phyloP scores from a whole-genome alignment of 768 basidiomycete genomes.

The Coprinopsis strossmayeri region DNA sequence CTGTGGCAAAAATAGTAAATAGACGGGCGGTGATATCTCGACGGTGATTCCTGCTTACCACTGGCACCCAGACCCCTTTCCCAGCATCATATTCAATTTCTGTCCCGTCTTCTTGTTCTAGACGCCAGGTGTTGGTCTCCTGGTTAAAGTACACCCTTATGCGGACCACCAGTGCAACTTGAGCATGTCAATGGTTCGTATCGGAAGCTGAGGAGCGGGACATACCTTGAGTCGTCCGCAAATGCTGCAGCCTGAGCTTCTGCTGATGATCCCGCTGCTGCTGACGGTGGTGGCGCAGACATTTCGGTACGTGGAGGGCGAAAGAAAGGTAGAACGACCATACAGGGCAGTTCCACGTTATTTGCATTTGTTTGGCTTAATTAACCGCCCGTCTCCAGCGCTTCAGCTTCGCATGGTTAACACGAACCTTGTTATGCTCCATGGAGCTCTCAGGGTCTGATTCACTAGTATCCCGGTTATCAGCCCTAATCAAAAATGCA shows the following conservation, averaged over 20 bases:
- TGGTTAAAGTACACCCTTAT: slow-evolving; percentile 72
- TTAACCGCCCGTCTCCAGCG: no score
- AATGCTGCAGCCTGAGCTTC: slow-evolving; percentile 62
- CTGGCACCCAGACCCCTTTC: slow-evolving; percentile 76
- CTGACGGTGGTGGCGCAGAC: slow-evolving; percentile 42
- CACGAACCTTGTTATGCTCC: no score
- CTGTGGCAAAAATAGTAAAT: slow-evolving; percentile 31
- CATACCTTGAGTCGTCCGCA: slow-evolving; percentile 66
- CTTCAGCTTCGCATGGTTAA: no score
- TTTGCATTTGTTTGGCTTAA: no score
- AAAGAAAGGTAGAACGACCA: neutral
- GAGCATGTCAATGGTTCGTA: slow-evolving; percentile 16
- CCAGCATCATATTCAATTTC: slow-evolving; percentile 83
- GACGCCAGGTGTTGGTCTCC: slow-evolving; percentile 72
- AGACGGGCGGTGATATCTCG: neutral
- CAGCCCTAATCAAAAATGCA: no score
- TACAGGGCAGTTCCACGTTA: no score
- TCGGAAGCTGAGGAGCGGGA: slow-evolving; percentile 13
- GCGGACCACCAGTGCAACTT: slow-evolving; percentile 13
- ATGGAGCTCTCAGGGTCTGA: no score
- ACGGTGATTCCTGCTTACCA: slow-evolving; percentile 48
- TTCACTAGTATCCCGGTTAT: no score
- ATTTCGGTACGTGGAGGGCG: slow-evolving; percentile 17
- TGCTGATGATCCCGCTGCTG: slow-evolving; percentile 46
- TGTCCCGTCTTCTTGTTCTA: slow-evolving; percentile 84